Percentiles rank a stretch among this genome's conserved stretches.
These are phyloP conservation scores for Phytophthora tentaculata DNA, from an alignment of 352 stramenopile genomes.

Conservation along the genomic window DNA sequence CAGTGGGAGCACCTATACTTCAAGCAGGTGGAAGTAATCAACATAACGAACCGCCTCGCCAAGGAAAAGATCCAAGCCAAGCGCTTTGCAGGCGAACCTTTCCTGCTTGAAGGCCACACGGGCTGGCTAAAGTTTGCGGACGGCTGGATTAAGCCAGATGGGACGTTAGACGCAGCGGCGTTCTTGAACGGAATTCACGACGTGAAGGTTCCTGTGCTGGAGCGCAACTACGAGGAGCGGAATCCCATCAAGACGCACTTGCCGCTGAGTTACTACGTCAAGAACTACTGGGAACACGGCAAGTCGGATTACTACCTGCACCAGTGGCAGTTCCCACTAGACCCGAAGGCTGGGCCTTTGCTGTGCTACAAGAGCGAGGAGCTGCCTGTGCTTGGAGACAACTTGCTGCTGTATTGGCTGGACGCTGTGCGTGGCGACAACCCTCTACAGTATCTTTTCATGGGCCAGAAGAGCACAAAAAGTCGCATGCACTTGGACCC, in stretches of 20 bases:
- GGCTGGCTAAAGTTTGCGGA: constrained; percentile 73
- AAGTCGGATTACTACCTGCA: constrained; percentile 92
- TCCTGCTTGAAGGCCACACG: constrained; percentile 69
- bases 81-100: constrained; percentile 71
- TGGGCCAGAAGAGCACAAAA: constrained; percentile 90
- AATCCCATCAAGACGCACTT: constrained; percentile 83
- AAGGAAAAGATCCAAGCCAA: constrained; percentile 69
- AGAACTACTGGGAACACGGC: constrained; percentile 83
- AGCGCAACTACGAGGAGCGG: constrained; percentile 79
- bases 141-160: constrained; percentile 67
- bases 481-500: constrained; percentile 92
- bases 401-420: constrained; percentile 93
- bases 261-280: constrained; percentile 74
- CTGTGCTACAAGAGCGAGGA: constrained; percentile 88
- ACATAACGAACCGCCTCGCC: constrained; percentile 58
- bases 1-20: constrained; percentile 79
- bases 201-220: constrained; percentile 79
- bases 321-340: constrained; percentile 95
- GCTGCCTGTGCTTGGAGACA: constrained; percentile 90
- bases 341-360: constrained; percentile 72
- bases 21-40: constrained; percentile 66
- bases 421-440: constrained; percentile 89
- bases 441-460: constrained; percentile 96
- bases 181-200: constrained; percentile 79
- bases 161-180: constrained; percentile 56